phyloP scores from a whole-genome alignment of 75 land plant species.

The Azolla pinnata region DNA sequence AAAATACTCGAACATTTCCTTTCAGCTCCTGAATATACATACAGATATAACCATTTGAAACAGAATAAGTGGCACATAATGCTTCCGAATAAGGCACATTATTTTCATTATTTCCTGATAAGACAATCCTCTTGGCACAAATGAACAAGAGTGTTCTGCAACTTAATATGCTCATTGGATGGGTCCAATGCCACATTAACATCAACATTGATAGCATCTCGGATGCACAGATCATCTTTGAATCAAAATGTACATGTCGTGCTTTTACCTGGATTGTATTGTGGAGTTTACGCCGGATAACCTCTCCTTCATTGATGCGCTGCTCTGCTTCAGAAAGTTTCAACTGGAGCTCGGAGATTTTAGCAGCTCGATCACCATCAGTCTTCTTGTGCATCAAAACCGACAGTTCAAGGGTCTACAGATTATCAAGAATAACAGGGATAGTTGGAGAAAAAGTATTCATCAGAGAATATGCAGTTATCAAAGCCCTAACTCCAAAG shows the following conservation, averaged over 20 bases:
- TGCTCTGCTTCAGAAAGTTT: conserved; percentile 58
- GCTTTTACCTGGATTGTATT: conserved; percentile 52
- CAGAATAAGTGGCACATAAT: no score
- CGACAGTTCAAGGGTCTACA: not conserved
- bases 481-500: no score
- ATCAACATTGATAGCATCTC: not conserved
- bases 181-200: conserved; percentile 28
- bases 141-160: no score
- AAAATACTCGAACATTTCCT: conserved; percentile 89
- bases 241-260: no score
- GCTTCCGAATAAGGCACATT: no score
- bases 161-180: not conserved
- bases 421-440: no score
- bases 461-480: no score
- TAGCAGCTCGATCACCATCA: conserved; percentile 14
- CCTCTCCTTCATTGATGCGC: conserved; percentile 56
- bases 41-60: no score
- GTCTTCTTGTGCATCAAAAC: conserved; percentile 3
- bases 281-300: conserved; percentile 64
- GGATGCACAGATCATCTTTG: no score
- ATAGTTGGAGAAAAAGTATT: no score
- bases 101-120: no score
- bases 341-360: conserved; percentile 44
- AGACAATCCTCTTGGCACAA: not conserved
- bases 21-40: conserved; percentile 93